Percentiles rank a stretch among this genome's conserved stretches.
These are phyloP conservation scores for Chloranthus sessilifolius DNA, from an alignment of 164 flowering plant species.

Conservation along the genomic window DNA sequence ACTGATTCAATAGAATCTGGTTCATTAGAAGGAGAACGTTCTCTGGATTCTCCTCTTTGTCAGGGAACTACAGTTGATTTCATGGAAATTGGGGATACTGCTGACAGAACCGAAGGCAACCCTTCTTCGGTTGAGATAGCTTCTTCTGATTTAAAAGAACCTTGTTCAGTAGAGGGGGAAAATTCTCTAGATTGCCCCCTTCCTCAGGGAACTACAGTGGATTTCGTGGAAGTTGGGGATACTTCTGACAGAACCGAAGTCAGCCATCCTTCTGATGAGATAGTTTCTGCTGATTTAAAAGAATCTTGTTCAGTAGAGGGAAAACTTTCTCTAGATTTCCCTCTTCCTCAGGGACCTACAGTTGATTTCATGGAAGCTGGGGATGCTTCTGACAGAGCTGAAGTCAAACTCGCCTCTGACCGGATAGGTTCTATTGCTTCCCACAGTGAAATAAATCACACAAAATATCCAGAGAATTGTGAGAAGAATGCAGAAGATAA, in stretches of 20 bases:
- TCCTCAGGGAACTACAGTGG: not conserved
- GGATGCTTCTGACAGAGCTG: not conserved
- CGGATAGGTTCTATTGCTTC: not conserved
- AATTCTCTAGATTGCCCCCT: too few species aligned
- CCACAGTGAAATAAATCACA: not conserved
- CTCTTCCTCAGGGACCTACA: not conserved
- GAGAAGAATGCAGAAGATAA: not conserved
- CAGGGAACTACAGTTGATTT: too few species aligned
- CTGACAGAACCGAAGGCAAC: too few species aligned
- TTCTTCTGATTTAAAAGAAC: too few species aligned
- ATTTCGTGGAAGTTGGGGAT: not conserved
- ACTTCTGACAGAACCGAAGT: not conserved
- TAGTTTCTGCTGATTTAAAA: too few species aligned
- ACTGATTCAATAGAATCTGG: not conserved
- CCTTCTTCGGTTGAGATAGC: too few species aligned
- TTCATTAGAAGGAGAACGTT: not conserved
- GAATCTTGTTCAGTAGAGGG: not conserved
- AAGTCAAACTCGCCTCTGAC: not conserved
- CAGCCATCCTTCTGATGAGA: not conserved
- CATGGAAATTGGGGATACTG: too few species aligned
- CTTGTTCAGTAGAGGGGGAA: too few species aligned
- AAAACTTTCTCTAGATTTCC: not conserved
- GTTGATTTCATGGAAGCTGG: not conserved
- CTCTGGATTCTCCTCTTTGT: too few species aligned
- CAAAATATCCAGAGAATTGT: not conserved